phyloP scores from a whole-genome alignment of 495 filamentous ascomycete genomes.

The Xylaria grammica region DNA sequence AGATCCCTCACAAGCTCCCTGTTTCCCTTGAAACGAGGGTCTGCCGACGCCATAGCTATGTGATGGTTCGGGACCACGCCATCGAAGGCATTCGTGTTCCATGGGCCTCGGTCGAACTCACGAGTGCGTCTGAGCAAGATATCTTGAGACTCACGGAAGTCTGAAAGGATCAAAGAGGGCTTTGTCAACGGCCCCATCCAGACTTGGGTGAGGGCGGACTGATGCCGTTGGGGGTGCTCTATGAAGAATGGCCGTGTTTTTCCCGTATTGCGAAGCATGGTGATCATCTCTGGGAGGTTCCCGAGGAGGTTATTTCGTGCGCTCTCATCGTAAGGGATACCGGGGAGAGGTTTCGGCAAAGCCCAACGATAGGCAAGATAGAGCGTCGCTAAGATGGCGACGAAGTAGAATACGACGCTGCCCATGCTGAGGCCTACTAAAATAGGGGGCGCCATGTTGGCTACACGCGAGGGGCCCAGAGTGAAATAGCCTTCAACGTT shows the following conservation, averaged over 20 bases:
- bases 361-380: constrained; percentile 10
- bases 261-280: constrained; percentile 29
- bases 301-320: constrained; percentile 36
- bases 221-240: constrained; percentile 28
- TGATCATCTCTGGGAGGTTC: constrained; percentile 41
- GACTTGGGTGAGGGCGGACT: constrained; percentile 46
- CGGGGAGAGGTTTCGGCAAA: constrained; percentile 41
- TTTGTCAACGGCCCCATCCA: constrained; percentile 43
- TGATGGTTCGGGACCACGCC: constrained; percentile 40
- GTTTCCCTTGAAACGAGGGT: constrained; percentile 40
- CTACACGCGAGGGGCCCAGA: no score
- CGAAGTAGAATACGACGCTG: background rate
- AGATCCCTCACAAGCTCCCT: constrained; percentile 42
- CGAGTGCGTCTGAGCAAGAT: constrained; percentile 44
- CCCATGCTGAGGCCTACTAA: background rate
- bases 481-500: no score
- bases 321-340: constrained; percentile 46
- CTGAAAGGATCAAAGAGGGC: constrained; percentile 46
- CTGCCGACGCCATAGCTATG: constrained; percentile 31
- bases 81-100: constrained; percentile 33
- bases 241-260: constrained; percentile 35
- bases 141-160: constrained; percentile 47
- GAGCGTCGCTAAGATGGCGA: background rate
- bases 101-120: constrained; percentile 46
- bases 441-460: background rate